Conservation (phyloP, 169 alveolate species). For the Plasmodium vinckei region DNA sequence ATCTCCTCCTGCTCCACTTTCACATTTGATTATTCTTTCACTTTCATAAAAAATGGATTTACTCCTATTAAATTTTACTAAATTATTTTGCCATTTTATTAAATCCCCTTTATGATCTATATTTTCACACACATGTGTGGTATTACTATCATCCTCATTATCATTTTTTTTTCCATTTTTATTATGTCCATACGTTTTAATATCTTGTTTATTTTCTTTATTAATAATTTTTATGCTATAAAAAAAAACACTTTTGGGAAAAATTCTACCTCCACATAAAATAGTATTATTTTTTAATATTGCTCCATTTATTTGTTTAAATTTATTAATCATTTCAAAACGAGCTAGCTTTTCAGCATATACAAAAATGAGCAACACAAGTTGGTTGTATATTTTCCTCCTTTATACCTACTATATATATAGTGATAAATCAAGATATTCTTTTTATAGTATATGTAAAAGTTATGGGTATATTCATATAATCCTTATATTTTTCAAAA, state of each 20-base stretch:
- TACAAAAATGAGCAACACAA: neutral
- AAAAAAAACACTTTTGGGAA: conserved; percentile 10
- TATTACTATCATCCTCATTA: neutral
- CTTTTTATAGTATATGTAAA: neutral
- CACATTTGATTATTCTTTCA: conserved; percentile 69
- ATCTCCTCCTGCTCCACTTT: conserved; percentile 71
- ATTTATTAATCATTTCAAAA: conserved; percentile 17
- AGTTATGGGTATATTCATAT: neutral
- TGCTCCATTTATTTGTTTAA: conserved; percentile 10
- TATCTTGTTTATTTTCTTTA: conserved; percentile 10
- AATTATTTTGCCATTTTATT: conserved; percentile 7
- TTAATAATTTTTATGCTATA: conserved; percentile 62
- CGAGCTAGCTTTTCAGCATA: neutral
- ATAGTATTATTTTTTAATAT: neutral
- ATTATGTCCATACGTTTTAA: conserved; percentile 21
- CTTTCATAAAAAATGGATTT: conserved; percentile 71
- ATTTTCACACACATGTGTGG: neutral
- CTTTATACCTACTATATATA: neutral
- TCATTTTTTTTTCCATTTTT: neutral
- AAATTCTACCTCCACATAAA: neutral
- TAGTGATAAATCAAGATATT: neutral
- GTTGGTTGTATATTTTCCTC: neutral
- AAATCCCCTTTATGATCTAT: neutral
- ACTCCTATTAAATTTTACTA: neutral
- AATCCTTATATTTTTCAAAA: too few relatives aligned